Percentiles rank a stretch among this genome's conserved stretches.
Evolutionary conservation across 768 basidiomycete genomes (phyloP).

Genomic region (Trametes meyenii): DNA sequence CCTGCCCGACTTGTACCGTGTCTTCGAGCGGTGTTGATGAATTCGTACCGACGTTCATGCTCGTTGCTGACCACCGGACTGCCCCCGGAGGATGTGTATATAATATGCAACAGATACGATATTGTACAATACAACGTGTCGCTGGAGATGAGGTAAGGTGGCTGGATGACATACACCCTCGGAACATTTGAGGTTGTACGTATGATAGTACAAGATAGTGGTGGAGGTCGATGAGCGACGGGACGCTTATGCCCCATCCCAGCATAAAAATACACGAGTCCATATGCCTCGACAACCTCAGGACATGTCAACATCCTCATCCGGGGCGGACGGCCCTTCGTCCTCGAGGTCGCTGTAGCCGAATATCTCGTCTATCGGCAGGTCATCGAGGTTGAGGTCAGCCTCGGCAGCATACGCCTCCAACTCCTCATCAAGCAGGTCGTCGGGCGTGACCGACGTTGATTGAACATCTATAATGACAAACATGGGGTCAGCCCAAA

Average conservation of each 20-base stretch:
- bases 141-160: no score
- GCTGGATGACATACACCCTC: no score
- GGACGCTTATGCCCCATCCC: no score
- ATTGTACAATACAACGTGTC: no score
- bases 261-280: no score
- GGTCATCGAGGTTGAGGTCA: conserved; percentile 33
- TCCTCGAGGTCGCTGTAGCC: conserved; percentile 34
- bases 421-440: conserved; percentile 59
- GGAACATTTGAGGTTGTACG: no score
- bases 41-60: background rate
- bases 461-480: background rate
- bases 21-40: conserved; percentile 86
- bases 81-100: no score
- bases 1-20: conserved; percentile 89
- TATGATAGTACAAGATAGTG: no score
- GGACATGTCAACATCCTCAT: conserved; percentile 25
- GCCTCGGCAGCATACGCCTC: conserved; percentile 61
- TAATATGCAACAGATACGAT: no score
- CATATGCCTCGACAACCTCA: background rate
- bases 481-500: background rate
- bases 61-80: no score
- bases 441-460: conserved; percentile 42
- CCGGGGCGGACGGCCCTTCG: conserved; percentile 5
- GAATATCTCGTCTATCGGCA: conserved; percentile 31
- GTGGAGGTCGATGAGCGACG: no score